These are phyloP conservation scores for Cercis canadensis DNA, from an alignment of 306 rosid genomes.

Conservation along the genomic window DNA sequence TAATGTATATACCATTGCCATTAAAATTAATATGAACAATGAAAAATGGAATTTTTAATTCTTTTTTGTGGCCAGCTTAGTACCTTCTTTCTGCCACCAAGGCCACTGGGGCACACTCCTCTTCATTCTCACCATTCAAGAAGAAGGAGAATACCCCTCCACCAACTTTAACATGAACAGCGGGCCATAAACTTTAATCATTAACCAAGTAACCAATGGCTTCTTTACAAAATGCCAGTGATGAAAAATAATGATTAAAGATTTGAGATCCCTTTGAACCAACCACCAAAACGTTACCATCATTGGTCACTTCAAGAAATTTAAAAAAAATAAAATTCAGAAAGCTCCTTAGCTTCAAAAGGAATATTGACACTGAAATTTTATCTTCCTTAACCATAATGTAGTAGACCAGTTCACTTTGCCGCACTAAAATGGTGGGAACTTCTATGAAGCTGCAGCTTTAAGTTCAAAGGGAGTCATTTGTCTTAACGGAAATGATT, in stretches of 20 bases:
- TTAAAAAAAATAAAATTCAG: not conserved
- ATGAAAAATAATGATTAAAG: constrained; percentile 39
- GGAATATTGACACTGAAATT: not conserved
- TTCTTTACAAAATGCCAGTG: constrained; percentile 34
- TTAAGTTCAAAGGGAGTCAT: not conserved
- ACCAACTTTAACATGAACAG: constrained; percentile 40
- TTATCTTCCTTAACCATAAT: too few relatives aligned
- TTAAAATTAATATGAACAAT: not conserved
- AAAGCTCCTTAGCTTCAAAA: not conserved
- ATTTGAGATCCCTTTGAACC: constrained; percentile 35
- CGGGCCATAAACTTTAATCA: constrained; percentile 50
- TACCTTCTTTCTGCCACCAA: constrained; percentile 13
- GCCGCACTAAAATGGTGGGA: constrained; percentile 16
- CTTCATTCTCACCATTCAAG: constrained; percentile 5
- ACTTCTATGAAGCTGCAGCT: not conserved
- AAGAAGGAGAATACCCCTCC: constrained; percentile 29
- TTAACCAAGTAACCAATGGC: constrained; percentile 36
- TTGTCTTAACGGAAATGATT: constrained; percentile 19
- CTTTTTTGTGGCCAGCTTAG: constrained; percentile 14
- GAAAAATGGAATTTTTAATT: not conserved
- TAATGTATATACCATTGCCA: not conserved
- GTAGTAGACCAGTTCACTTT: too few relatives aligned
- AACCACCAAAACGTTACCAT: constrained; percentile 38
- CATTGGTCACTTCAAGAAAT: constrained; percentile 30
- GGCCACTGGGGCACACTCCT: constrained; percentile 19